Evolutionary conservation across 192 early-diverging fungal species (phyloP).

Genomic region (Entophlyctis luteolus): DNA sequence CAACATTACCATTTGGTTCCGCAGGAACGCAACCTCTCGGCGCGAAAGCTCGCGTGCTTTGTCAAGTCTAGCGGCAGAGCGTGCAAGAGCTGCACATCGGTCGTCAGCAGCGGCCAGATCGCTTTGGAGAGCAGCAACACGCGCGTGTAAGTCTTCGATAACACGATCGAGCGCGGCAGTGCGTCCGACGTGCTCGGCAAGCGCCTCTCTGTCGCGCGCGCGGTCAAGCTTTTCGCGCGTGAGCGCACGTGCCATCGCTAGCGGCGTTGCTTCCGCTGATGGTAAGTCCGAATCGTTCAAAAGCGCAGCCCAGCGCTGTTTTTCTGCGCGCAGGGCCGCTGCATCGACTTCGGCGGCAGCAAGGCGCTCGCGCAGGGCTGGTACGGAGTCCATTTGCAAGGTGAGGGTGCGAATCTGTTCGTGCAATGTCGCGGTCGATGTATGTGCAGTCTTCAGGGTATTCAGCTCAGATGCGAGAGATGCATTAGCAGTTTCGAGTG

Average conservation of each 20-base stretch:
- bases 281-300: slow-evolving; percentile 24
- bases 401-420: slow-evolving; percentile 39
- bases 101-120: slow-evolving; percentile 6
- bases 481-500: slow-evolving; percentile 54
- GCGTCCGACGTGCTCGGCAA: slow-evolving; percentile 17
- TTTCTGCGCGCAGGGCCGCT: slow-evolving; percentile 46
- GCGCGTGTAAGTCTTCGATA: slow-evolving; percentile 1
- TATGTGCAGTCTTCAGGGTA: slow-evolving; percentile 14
- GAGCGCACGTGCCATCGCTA: slow-evolving; percentile 45
- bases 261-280: slow-evolving; percentile 45
- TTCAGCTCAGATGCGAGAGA: slow-evolving; percentile 47
- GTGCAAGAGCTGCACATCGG: slow-evolving; percentile 23
- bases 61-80: slow-evolving; percentile 46
- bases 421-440: slow-evolving; percentile 29
- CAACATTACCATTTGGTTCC: slow-evolving; percentile 58
- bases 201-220: slow-evolving; percentile 34
- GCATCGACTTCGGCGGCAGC: slow-evolving; percentile 49
- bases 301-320: slow-evolving; percentile 48
- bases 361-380: slow-evolving; percentile 36
- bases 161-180: not conserved
- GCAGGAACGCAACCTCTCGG: slow-evolving; percentile 61
- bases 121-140: slow-evolving; percentile 2
- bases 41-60: slow-evolving; percentile 37
- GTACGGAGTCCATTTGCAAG: slow-evolving; percentile 25
- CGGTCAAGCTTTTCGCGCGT: slow-evolving; percentile 46